Conservation (phyloP, 768 basidiomycete species). For the Naematelia encephala region DNA sequence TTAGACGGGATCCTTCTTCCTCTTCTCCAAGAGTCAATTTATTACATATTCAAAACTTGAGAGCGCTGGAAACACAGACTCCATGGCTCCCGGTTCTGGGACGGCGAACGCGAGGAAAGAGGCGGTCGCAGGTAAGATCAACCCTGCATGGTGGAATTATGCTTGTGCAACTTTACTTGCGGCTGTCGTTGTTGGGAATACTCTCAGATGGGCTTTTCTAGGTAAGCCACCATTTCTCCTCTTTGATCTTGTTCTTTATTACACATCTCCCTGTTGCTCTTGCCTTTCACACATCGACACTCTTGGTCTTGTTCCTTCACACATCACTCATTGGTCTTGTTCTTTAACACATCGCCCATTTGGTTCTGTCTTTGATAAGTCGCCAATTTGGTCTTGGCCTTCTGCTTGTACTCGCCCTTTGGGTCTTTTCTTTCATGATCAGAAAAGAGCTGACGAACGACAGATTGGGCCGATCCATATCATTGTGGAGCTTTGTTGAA, state of each 20-base stretch:
- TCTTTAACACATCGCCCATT: too few relatives aligned
- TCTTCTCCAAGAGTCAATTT: background rate
- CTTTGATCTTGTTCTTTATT: background rate
- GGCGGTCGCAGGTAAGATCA: conserved; percentile 16
- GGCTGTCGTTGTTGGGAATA: conserved; percentile 45
- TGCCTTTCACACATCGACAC: background rate
- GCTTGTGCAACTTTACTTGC: conserved; percentile 46
- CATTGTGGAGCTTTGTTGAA: conserved; percentile 70
- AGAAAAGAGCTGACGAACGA: conserved; percentile 7
- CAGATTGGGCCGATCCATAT: conserved; percentile 69
- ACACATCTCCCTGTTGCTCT: background rate
- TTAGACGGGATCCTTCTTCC: background rate
- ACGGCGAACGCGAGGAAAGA: conserved; percentile 2
- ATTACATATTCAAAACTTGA: too few relatives aligned
- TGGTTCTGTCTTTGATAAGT: too few relatives aligned
- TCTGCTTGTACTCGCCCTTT: too few relatives aligned
- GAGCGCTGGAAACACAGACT: background rate
- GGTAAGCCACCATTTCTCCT: conserved; percentile 39
- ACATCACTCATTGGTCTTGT: too few relatives aligned
- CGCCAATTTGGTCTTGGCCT: too few relatives aligned
- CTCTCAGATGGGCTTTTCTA: conserved; percentile 48
- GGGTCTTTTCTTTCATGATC: too few relatives aligned
- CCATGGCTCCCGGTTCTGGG: background rate
- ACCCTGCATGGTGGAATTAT: conserved; percentile 51
- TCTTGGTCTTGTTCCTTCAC: background rate